phyloP scores from a whole-genome alignment of 73 alveolate species.

The Symbiodinium pilosum region DNA sequence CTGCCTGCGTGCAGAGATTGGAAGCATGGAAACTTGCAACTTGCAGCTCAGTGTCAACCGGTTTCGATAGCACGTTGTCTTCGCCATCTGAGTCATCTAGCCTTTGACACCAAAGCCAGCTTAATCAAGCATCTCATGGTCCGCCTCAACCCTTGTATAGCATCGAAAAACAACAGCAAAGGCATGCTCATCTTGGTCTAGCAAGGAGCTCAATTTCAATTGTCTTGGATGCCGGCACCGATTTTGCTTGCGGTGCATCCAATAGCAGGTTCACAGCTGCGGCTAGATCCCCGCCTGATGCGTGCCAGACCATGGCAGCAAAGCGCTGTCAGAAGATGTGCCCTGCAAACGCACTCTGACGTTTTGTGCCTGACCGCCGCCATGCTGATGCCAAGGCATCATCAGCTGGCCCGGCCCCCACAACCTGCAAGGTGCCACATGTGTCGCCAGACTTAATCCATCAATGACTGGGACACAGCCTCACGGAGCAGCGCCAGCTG shows the following conservation, averaged over 20 bases:
- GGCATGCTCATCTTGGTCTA: too few relatives aligned
- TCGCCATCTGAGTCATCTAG: constrained; percentile 91
- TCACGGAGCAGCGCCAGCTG: constrained; percentile 59
- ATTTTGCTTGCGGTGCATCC: constrained; percentile 24
- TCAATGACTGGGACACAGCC: too few relatives aligned
- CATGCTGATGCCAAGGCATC: constrained; percentile 56
- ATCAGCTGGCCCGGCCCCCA: constrained; percentile 54
- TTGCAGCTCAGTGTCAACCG: constrained; percentile 4
- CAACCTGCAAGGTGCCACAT: neutral
- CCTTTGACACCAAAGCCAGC: neutral
- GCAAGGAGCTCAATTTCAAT: constrained; percentile 12
- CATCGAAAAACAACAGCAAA: too few relatives aligned
- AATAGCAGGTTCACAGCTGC: constrained; percentile 73
- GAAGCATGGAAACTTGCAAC: too few relatives aligned
- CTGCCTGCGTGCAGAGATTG: neutral
- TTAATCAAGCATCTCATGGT: too few relatives aligned
- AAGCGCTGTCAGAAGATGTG: too few relatives aligned
- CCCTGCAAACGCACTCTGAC: too few relatives aligned
- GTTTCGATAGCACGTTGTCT: neutral
- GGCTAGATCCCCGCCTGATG: constrained; percentile 55
- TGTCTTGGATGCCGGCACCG: neutral
- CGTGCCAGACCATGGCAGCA: neutral
- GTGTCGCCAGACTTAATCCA: neutral
- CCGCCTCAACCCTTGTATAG: too few relatives aligned
- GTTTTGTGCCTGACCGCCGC: constrained; percentile 55